Percentiles rank a stretch among this genome's conserved stretches.
phyloP scores from a whole-genome alignment of 805 yeast species.

The Candida palmyrensis region DNA sequence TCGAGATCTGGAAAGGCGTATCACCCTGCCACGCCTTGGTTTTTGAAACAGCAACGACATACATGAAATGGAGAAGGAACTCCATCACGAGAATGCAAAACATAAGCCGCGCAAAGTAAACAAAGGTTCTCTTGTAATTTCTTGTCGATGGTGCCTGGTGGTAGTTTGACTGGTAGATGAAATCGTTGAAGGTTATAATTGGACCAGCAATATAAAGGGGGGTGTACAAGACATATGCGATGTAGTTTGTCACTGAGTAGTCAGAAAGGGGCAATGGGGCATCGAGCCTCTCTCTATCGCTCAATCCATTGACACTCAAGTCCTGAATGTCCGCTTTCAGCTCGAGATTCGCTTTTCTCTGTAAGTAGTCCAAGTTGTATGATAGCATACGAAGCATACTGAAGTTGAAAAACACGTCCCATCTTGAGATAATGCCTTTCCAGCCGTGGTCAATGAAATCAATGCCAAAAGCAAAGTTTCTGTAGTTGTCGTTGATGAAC shows the following conservation, averaged over 20 bases:
- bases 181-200: conserved; percentile 87
- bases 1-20: conserved; percentile 87
- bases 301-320: conserved; percentile 15
- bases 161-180: conserved; percentile 62
- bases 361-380: conserved; percentile 71
- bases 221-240: conserved; percentile 75
- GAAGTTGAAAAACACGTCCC: conserved; percentile 96
- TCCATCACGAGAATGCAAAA: conserved; percentile 87
- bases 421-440: conserved; percentile 75
- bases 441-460: conserved; percentile 54
- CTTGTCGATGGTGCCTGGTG: conserved; percentile 53
- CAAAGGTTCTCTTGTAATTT: conserved; percentile 42
- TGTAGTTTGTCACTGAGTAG: conserved; percentile 59
- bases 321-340: conserved; percentile 3
- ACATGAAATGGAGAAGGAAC: conserved; percentile 75
- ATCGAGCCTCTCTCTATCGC: conserved; percentile 61
- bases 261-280: conserved; percentile 58
- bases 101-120: conserved; percentile 63
- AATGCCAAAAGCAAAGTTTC: conserved; percentile 53
- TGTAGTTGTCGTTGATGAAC: conserved; percentile 68
- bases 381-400: conserved; percentile 80
- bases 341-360: conserved; percentile 21
- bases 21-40: conserved; percentile 86
- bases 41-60: conserved; percentile 90
- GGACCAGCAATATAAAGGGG: conserved; percentile 97